Evolutionary conservation across 768 basidiomycete genomes (phyloP), one percentile per base, ranked within the genome.

Genomic region (Podaxis rugospora): DNA sequence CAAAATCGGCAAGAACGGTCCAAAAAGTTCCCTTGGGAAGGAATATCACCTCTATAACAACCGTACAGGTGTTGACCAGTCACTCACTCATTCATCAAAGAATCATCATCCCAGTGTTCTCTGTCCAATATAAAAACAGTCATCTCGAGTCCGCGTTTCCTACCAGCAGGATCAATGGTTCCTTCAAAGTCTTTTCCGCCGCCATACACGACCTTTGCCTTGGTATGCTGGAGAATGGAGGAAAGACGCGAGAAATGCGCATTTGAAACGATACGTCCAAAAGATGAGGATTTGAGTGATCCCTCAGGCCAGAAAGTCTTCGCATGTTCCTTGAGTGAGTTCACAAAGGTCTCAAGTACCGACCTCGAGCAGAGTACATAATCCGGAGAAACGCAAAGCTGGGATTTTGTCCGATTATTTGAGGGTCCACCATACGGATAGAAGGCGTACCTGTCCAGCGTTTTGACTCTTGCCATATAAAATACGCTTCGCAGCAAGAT

Each of bases 391-490:
- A 86, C 76, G 63, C 91, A 92, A 1, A 84, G 81, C 80, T 88
- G 50, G 7, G 21, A 35, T 13, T 9, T 39, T 23, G 75, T 23
- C 74, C 75, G 4, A 72, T 69, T 23, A 55, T 13, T 9, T 6
- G 52, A 44, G 25, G 25, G 14, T 14, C 6, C 13, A 27, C 13
- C 14, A 50, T 28, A 5, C 3, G 5, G 9, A 21, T 14, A 2
- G 42, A 23, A 23, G 1, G 53, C 70, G 56, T 47, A 77, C 83
- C 78, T 89, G 89, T 7, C 90, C 90, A 1, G 83, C 76, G 63
- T 91, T 90, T 60, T 72, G 76, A 7, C 74, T 74, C 70, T 90
- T 91, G 0, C 85, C 89, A 80, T 83, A 88, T 27, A 89, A 70
- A 36, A 89, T 79, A 6, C 89, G 80, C 66, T 81, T 83, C 2